Base-by-base conservation (phyloP, 176 grass and related monocot genomes). In the Aegilops umbellulata region DNA sequence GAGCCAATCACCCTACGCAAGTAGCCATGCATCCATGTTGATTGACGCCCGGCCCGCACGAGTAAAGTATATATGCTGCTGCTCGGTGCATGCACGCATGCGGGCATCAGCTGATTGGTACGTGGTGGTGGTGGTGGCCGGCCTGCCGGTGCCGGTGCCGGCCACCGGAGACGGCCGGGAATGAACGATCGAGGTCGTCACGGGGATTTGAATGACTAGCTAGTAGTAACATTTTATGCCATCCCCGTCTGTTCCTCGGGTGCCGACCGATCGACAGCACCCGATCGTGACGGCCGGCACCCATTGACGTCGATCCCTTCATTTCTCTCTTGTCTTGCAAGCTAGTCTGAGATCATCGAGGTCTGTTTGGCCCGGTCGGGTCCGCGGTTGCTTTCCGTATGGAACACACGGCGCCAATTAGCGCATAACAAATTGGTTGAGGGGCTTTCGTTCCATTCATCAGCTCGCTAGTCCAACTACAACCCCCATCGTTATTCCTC, bases 261-360 rank as follows among this genome's bases (percentile, higher is more conserved):
- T 84, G 87, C 87, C 87, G 91, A 92, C 84, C 76, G 84, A 80
- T 81, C 69, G 84, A 84, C 60, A 83, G 74, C 69, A 83, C 74
- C 77, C 71, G 82, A 80, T 62, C 32, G 22, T 22, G 46, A 66
- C 55, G 26, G 38, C 80, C 31, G 11, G 79, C 83, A 65, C 71
- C 27, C 69, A 46, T 47, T 77, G 88, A 81, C 77, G 60, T 44
- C 23, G 42, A 46, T 14, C 42, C 42, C 42, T 46, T 46, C 42
- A 1, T 46, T 1, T 46, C 42, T 46, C 42, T 46, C 32, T 25
- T 55, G 15, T 55, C 51, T 16, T 55, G 17, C 36, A 7, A 16
- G 64, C 77, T 57, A 66, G 41, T 53, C 72, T 77, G 46, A 25
- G 24, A 3, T 17, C 20, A 25, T 79, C 34, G 11, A 69, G 36